These are phyloP conservation scores for Leccinum griseonigrum DNA, from an alignment of 1,284 basidiomycete genomes.

Conservation along the genomic window DNA sequence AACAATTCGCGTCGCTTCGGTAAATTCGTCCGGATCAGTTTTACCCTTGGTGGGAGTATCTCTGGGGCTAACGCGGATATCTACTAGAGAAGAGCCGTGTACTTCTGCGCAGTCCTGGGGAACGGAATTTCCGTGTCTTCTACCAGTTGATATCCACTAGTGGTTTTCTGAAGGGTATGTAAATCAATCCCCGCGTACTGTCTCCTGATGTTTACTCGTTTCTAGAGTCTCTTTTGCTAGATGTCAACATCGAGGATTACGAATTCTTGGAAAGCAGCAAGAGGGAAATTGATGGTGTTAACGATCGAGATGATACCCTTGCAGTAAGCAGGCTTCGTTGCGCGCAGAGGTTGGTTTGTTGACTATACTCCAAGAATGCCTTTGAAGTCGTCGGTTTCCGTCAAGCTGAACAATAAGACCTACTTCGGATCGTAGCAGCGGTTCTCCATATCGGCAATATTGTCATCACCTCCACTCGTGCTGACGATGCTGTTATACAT, in stretches of 20 bases:
- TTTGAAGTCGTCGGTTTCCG: slow-evolving; percentile 89
- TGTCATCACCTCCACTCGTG: slow-evolving; percentile 74
- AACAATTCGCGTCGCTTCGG: slow-evolving; percentile 99
- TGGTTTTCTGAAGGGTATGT: slow-evolving; percentile 60
- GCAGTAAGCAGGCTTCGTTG: slow-evolving; percentile 45
- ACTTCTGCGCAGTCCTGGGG: slow-evolving; percentile 82
- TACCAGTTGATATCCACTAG: slow-evolving; percentile 85
- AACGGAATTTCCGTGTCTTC: slow-evolving; percentile 96
- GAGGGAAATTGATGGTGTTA: slow-evolving; percentile 90
- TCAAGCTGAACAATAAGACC: slow-evolving; percentile 80
- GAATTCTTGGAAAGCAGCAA: slow-evolving; percentile 90
- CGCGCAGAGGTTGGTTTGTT: not conserved
- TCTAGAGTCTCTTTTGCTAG: slow-evolving; percentile 74
- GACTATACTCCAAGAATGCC: slow-evolving; percentile 52
- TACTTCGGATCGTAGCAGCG: slow-evolving; percentile 93
- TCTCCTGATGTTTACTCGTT: slow-evolving; percentile 7
- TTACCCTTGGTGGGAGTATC: slow-evolving; percentile 91
- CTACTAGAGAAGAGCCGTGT: slow-evolving; percentile 97
- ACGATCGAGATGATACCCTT: slow-evolving; percentile 84
- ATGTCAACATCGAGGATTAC: slow-evolving; percentile 78
- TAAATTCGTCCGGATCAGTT: slow-evolving; percentile 97
- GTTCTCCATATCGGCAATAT: slow-evolving; percentile 98
- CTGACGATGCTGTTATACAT: slow-evolving; percentile 85
- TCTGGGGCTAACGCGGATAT: slow-evolving; percentile 99
- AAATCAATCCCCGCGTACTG: not conserved